These are phyloP conservation scores for Stemphylium beticola DNA, from an alignment of 2,329 filamentous ascomycete species.

Conservation along the genomic window DNA sequence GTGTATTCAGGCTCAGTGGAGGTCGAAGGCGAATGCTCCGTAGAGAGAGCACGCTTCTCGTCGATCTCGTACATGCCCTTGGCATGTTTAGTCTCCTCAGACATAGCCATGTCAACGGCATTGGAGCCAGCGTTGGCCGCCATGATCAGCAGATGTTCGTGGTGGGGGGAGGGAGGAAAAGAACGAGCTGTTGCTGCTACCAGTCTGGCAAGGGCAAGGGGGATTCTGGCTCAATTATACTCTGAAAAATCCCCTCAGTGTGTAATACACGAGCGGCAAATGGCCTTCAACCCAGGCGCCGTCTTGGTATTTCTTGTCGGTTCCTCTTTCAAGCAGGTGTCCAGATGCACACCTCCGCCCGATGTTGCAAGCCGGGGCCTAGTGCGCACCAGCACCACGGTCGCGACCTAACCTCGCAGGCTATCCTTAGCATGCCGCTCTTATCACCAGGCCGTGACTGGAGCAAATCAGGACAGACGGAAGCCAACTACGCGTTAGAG, in stretches of 20 bases:
- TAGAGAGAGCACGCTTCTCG: constrained; percentile 41
- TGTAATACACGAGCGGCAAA: constrained; percentile 17
- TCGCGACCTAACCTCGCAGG: neutral
- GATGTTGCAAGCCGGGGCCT: neutral
- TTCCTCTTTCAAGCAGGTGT: constrained; percentile 31
- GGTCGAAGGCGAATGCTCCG: constrained; percentile 23
- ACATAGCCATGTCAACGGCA: constrained; percentile 43
- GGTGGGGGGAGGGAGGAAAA: neutral
- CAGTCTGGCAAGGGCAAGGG: constrained; percentile 3
- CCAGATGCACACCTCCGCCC: constrained; percentile 1
- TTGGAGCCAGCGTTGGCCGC: constrained; percentile 41
- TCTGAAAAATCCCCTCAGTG: neutral
- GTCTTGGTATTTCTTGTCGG: constrained; percentile 29
- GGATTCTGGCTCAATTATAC: constrained; percentile 21
- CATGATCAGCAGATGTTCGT: constrained; percentile 29
- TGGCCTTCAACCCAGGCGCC: constrained; percentile 2
- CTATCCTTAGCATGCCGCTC: neutral
- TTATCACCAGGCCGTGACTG: constrained; percentile 35
- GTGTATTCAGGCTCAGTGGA: constrained; percentile 19
- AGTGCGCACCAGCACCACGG: neutral
- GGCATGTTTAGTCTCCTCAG: constrained; percentile 42
- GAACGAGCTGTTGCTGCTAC: constrained; percentile 14
- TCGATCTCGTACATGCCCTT: constrained; percentile 41
- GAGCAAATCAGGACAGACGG: constrained; percentile 19
- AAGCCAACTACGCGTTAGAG: constrained; percentile 5